Evolutionary conservation across 1,284 basidiomycete species (phyloP), one percentile per base, ranked within the genome.

Genomic region (Marasmius sp.): DNA sequence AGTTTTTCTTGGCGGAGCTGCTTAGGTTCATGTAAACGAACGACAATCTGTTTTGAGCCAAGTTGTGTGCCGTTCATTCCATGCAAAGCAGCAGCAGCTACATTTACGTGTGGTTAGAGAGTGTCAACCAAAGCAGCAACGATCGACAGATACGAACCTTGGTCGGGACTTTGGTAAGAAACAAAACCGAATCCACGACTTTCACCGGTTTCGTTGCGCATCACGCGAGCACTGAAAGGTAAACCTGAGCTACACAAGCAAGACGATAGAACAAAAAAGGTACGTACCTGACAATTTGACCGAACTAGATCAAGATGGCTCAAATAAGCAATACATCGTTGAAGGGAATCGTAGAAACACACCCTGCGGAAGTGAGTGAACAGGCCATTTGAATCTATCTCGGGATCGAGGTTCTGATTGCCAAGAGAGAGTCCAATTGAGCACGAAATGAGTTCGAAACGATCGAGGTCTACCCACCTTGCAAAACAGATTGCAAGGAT

Each of bases 161-260:
- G 91, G 66, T 91, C 88, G 12, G 94, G 91, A 12, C 85, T 84
- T 70, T 93, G 88, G 77, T 80, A 98, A 33, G 92, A 94, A 61
- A 98, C 96, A 71, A 98, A 98, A n/a, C 95, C 95, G 71, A 97
- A 98, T 6, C 94, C 94, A 61, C 93, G 89, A 73, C 91, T 93
- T 59, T 91, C 87, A 22, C 92, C 91, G 56, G 71, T 79, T 67
- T 95, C 91, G 70, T 95, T 95, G 27, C 93, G 87, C 95, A 97
- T 97, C 55, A 98, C 93, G 61, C 94, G 87, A 33, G 95, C 95
- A 72, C 94, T 94, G 62, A 60, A 3, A 51, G 36, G 34, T 36
- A 55, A 52, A 27, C 47, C 33, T 33, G 51, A 10, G 6, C 20
- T 50, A 7, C 38, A 38, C 39, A 1, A 7, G 14, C 11, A 5